Base-by-base conservation (phyloP, 2,329 filamentous ascomycete genomes). In the Phialophora tarda region DNA sequence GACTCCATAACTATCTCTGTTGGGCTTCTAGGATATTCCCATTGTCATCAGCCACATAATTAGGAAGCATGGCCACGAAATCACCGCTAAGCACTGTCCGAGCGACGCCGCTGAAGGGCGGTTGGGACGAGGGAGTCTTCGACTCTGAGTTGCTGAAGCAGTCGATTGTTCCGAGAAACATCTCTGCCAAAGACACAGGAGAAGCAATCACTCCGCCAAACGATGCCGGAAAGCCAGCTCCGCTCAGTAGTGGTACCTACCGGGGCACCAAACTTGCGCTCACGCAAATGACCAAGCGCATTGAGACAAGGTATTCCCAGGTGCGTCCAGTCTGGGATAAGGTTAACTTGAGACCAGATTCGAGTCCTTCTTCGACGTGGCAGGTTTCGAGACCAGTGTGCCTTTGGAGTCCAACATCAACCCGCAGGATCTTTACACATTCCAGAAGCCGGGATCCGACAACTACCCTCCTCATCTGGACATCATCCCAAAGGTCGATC, bases 121-220 rank as follows among this genome's bases (percentile, higher is more conserved):
- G 47, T 24, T 70, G 68, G 68, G 68, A 66, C 44, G 65, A 66
- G 41, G 68, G 66, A 14, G 68, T 69, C 55, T 70, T 70, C 34
- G 24, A 47, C 21, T 57, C 54, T 17, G 68, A 70, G 50, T 57
- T 70, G 23, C 24, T 68, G 21, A 64, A 59, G 5, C 63, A 63
- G 38, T 64, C 59, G 3, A 68, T 69, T n/a, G 53, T 63, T 7
- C 60, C 60, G n/a, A 24, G 60, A 38, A 47, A 34, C 21, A 54
- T 66, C 44, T 28, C 26, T 23, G 50, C 55, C 21, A 41, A 55
- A 4, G 30, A 57, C 4, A 44, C 58, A 11, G 34, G 34, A n/a
- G 30, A 50, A 21, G 28, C 32, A 14, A 57, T 63, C 14, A 63
- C 41, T 23, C 60, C 60, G 23, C 48, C 55, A 14, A 38, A 60